Evolutionary conservation across 2,329 filamentous ascomycete genomes (phyloP).

Genomic region (Claviceps pusilla): DNA sequence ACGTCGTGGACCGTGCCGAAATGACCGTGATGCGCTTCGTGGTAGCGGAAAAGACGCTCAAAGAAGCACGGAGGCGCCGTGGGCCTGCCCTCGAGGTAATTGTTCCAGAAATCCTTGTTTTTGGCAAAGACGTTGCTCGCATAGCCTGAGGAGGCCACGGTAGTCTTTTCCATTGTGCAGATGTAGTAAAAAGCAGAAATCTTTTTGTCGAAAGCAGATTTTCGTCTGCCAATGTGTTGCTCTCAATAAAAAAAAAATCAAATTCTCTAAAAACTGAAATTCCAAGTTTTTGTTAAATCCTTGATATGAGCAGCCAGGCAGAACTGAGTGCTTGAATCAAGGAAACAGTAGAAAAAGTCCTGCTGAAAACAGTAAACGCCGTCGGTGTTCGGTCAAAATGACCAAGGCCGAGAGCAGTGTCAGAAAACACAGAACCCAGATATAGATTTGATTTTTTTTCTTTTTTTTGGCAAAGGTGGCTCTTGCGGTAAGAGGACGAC

Average conservation of each 20-base stretch:
- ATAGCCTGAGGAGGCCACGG: neutral
- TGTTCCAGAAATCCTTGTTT: constrained; percentile 12
- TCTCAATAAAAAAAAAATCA: no score
- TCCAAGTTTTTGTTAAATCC: no score
- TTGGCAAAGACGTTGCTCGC: constrained; percentile 1
- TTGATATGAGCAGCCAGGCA: no score
- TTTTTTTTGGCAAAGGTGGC: no score
- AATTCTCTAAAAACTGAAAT: no score
- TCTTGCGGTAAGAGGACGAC: no score
- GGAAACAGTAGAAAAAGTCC: neutral
- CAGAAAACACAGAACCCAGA: neutral
- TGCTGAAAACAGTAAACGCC: neutral
- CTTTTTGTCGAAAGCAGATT: neutral
- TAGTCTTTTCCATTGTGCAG: neutral
- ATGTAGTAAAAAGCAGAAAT: neutral
- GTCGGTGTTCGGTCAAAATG: neutral
- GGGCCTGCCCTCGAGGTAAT: constrained; percentile 11
- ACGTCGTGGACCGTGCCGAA: constrained; percentile 11
- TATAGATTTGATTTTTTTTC: no score
- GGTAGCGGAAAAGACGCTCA: constrained; percentile 12
- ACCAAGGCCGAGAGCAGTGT: neutral
- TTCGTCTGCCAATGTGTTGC: no score
- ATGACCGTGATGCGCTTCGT: constrained; percentile 6
- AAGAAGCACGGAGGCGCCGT: constrained; percentile 11
- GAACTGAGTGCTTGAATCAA: no score